Conservation (phyloP, 2,329 filamentous ascomycete species). For the Cytospora piceicola region DNA sequence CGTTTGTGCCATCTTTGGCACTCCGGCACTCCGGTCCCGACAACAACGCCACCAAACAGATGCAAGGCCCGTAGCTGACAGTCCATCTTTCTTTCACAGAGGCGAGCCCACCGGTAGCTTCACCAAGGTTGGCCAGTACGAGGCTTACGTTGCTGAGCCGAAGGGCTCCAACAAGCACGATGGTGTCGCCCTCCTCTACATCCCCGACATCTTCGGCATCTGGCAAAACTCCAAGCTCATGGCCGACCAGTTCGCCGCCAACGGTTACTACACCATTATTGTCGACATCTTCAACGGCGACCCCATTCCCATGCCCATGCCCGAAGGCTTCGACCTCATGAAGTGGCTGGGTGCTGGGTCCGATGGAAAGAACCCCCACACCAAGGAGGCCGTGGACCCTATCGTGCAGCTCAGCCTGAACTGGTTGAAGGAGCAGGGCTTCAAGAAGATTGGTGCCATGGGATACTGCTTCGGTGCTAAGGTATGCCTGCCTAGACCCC, state of each 20-base stretch:
- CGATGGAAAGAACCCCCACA: slow-evolving; percentile 55
- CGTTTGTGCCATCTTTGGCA: neutral
- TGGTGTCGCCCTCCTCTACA: slow-evolving; percentile 49
- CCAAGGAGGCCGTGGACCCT: slow-evolving; percentile 48
- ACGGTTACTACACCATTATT: slow-evolving; percentile 71
- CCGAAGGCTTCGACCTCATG: slow-evolving; percentile 47
- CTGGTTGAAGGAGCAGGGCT: slow-evolving; percentile 59
- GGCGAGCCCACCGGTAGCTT: slow-evolving; percentile 52
- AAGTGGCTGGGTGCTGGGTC: slow-evolving; percentile 50
- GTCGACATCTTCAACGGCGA: slow-evolving; percentile 75
- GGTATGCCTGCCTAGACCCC: slow-evolving; percentile 43
- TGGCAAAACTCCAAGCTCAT: slow-evolving; percentile 66
- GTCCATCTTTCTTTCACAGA: slow-evolving; percentile 38
- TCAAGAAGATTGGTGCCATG: slow-evolving; percentile 64
- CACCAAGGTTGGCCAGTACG: slow-evolving; percentile 51
- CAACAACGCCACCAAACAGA: slow-evolving; percentile 10
- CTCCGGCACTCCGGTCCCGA: neutral
- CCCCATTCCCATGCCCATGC: slow-evolving; percentile 57
- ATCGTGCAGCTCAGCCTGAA: slow-evolving; percentile 58
- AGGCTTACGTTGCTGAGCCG: slow-evolving; percentile 57
- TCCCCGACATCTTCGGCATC: slow-evolving; percentile 56
- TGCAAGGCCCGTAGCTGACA: slow-evolving; percentile 5
- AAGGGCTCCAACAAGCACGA: slow-evolving; percentile 45
- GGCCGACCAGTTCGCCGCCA: slow-evolving; percentile 75
- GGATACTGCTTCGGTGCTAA: slow-evolving; percentile 81